Evolutionary conservation across 345 rosid species (phyloP).

Genomic region (Boechera divaricarpa): DNA sequence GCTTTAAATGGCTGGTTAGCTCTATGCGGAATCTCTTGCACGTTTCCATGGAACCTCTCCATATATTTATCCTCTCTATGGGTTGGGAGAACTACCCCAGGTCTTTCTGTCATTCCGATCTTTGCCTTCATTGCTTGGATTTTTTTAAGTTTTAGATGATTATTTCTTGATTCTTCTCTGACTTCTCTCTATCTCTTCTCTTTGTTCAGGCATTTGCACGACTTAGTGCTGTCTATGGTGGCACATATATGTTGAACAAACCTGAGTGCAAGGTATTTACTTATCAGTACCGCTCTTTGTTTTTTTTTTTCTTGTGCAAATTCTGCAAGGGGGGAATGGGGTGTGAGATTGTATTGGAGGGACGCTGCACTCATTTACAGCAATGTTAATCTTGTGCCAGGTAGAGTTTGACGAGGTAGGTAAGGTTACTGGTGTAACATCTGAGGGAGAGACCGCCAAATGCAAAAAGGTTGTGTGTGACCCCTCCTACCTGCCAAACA

Average conservation of each 20-base stretch:
- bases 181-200: constrained; percentile 16
- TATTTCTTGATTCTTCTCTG: constrained; percentile 18
- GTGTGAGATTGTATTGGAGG: constrained; percentile 24
- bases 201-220: constrained; percentile 85
- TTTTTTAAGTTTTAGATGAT: constrained; percentile 10
- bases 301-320: constrained; percentile 16
- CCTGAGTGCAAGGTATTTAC: constrained; percentile 82
- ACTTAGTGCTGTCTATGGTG: constrained; percentile 94
- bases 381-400: constrained; percentile 44
- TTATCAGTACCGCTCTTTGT: constrained; percentile 9
- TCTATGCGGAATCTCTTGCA: constrained; percentile 90
- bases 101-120: constrained; percentile 49
- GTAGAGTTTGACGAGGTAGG: constrained; percentile 83
- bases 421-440: constrained; percentile 80
- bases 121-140: constrained; percentile 15
- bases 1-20: constrained; percentile 51
- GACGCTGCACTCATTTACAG: constrained; percentile 16
- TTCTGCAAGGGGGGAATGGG: background rate
- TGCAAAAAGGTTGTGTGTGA: constrained; percentile 93
- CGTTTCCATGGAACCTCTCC: constrained; percentile 96
- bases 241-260: constrained; percentile 96
- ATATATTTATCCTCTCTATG: constrained; percentile 88
- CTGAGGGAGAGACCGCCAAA: constrained; percentile 93
- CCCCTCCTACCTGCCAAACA: constrained; percentile 78
- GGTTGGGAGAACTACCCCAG: constrained; percentile 95